Evolutionary conservation across 2,329 filamentous ascomycete genomes (phyloP).

Genomic region (Colletotrichum navitas): DNA sequence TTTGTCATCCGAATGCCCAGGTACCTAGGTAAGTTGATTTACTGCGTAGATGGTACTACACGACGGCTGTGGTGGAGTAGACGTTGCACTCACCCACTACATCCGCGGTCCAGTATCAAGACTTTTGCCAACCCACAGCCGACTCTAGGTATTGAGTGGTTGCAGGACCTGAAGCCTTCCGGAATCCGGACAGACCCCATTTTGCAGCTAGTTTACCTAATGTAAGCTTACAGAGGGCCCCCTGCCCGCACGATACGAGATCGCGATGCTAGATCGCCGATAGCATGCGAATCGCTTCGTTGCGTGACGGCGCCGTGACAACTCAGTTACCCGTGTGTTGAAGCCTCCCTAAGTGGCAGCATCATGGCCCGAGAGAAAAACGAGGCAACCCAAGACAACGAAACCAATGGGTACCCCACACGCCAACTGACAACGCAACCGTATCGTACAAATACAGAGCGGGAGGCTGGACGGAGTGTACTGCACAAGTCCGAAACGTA

Average conservation of each 20-base stretch:
- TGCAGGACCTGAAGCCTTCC: background rate
- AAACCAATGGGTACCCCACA: background rate
- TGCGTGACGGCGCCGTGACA: conserved; percentile 10
- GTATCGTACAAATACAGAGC: too few relatives aligned
- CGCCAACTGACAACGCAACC: background rate
- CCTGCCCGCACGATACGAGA: background rate
- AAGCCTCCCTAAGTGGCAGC: background rate
- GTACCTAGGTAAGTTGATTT: too few relatives aligned
- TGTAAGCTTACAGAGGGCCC: background rate
- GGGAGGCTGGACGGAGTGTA: background rate
- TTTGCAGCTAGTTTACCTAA: background rate
- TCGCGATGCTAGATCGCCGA: conserved; percentile 29
- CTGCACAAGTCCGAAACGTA: background rate
- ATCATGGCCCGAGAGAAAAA: conserved; percentile 20
- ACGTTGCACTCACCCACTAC: background rate
- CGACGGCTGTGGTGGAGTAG: background rate
- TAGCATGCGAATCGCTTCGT: conserved; percentile 22
- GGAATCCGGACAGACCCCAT: background rate
- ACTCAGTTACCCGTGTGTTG: conserved; percentile 3
- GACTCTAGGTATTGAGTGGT: background rate
- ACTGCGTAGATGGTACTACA: background rate
- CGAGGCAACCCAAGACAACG: conserved; percentile 15
- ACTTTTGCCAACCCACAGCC: background rate
- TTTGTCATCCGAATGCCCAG: too few relatives aligned
- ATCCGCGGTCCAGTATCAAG: background rate